Base-by-base conservation (phyloP, 2,329 filamentous ascomycete genomes). In the Talaromyces sp. region DNA sequence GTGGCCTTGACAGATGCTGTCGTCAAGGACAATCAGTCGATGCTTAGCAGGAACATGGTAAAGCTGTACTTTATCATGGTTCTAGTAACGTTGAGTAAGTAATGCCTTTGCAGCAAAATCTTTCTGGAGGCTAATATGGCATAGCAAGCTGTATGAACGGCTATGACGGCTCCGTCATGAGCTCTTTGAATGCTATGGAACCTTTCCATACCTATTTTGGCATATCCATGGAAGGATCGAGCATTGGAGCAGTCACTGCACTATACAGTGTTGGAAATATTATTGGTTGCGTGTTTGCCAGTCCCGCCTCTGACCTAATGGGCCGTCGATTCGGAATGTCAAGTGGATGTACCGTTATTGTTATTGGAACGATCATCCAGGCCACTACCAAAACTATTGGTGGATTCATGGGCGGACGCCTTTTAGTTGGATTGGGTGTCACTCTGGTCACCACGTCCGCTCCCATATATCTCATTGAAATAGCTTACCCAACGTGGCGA, bases 221-320 rank as follows among this genome's bases (percentile, higher is more conserved):
- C 22, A 70, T 80, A 11, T 70, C 77, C 13, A 65, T 67, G 61
- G 69, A 70, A 15, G 80, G 80, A 9, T 77, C 78, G 25, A 61
- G 75, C 17, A 82, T 80, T 0, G 81, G 81, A 13, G 75, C 82
- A 15, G 75, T 82, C 5, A 82, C 82, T 43, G 75, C 80, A 31
- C 81, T 83, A 31, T 81, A 66, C 41, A 60, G 64, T 35, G 72
- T 82, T 50, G 81, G 79, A 19, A 79, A 80, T 62, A 81, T 82
- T 72, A 73, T 69, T 9, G 80, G 75, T 9, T 78, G 79, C 1
- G 70, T 81, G 1, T 80, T 82, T 67, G 74, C 78, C 66, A 74
- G 77, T 27, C 82, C 79, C 76, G 70, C 80, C 52, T 74, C 79
- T 43, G 82, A 84, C 65, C 81, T 77, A 75, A 73, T 78, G 9